Evolutionary conservation across 2,329 filamentous ascomycete species (phyloP), one percentile per base, ranked within the genome.

Genomic region (Fusarium mexicanum): DNA sequence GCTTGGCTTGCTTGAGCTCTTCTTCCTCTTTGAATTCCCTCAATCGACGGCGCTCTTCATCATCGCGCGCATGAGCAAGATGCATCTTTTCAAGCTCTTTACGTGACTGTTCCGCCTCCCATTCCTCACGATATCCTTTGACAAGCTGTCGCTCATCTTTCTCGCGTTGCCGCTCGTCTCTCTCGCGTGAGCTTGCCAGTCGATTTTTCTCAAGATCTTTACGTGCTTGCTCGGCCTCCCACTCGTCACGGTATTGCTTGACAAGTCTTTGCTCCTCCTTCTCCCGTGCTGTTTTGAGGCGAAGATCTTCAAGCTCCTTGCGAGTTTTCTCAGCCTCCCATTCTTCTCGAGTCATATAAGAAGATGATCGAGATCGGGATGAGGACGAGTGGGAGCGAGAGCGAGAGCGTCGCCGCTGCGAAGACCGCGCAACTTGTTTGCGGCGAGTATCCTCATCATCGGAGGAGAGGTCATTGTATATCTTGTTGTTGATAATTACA

Each of bases 401-500:
- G 44, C 72, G 76, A 31, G 80, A 81, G 24, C 77, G 81, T 20
- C 77, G 78, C 38, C 74, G 79, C 26, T 77, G 73, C 57, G 75
- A 74, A 48, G 71, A 64, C 16, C 76, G 74, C 55, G 74, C 69
- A 58, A 82, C 60, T 64, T 81, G 80, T 62, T 80, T 78, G 64
- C 75, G 81, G 54, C 77, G 79, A 46, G 79, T 77, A 40, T 81
- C 80, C 35, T 84, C 79, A 20, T 79, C 78, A 38, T 76, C 86
- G 10, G 84, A 87, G 26, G 85, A 86, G 59, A 85, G 75, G 29
- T 86, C 84, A 68, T 87, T 87, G 74, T 87, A 86, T 65, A 88
- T 86, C 64, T 84, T 84, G 79, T 90, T 90, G 77, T 90, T 89
- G 78, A 91, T 90, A 60, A 91, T 86, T 54, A 91, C 84, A 2